Percentiles rank a stretch among this genome's conserved stretches.
These are phyloP conservation scores for Ettlia oleoabundans DNA, from an alignment of 139 green algal genomes.

Conservation along the genomic window DNA sequence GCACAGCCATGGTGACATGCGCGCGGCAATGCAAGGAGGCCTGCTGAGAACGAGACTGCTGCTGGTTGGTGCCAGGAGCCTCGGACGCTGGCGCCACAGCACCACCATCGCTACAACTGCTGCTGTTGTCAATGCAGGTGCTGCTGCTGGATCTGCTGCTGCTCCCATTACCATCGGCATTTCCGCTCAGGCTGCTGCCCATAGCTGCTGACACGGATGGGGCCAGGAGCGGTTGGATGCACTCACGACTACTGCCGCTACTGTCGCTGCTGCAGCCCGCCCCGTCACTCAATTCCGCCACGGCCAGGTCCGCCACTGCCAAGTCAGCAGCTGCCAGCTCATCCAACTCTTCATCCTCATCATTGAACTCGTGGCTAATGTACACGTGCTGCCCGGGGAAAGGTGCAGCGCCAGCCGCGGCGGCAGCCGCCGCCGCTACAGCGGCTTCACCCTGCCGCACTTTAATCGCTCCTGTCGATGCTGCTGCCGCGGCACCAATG, in stretches of 20 bases:
- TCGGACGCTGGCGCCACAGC: background rate
- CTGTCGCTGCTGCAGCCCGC: slow-evolving; percentile 26
- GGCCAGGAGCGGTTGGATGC: too few species aligned
- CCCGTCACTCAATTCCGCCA: background rate
- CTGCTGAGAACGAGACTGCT: background rate
- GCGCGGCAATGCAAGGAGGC: slow-evolving; percentile 34
- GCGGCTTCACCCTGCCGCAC: background rate
- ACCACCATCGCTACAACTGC: background rate
- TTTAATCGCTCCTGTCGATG: background rate
- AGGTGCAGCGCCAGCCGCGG: background rate
- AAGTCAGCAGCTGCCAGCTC: background rate
- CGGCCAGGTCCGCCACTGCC: background rate
- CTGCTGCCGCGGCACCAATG: too few species aligned
- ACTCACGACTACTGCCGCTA: background rate
- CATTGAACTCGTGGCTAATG: slow-evolving; percentile 15
- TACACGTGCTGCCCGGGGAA: slow-evolving; percentile 21
- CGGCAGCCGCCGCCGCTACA: background rate
- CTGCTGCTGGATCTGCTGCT: too few species aligned
- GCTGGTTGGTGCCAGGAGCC: background rate
- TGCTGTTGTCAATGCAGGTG: too few species aligned
- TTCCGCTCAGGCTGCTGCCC: slow-evolving; percentile 10
- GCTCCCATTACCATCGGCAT: background rate
- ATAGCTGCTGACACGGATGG: too few species aligned
- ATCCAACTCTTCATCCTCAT: slow-evolving; percentile 10
- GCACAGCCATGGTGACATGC: slow-evolving; percentile 39